A percentile compares a stretch with the other conserved stretches of the same genome.
Evolutionary conservation across 2,329 filamentous ascomycete genomes (phyloP).

Genomic region (Cylindrodendrum hubeiense): DNA sequence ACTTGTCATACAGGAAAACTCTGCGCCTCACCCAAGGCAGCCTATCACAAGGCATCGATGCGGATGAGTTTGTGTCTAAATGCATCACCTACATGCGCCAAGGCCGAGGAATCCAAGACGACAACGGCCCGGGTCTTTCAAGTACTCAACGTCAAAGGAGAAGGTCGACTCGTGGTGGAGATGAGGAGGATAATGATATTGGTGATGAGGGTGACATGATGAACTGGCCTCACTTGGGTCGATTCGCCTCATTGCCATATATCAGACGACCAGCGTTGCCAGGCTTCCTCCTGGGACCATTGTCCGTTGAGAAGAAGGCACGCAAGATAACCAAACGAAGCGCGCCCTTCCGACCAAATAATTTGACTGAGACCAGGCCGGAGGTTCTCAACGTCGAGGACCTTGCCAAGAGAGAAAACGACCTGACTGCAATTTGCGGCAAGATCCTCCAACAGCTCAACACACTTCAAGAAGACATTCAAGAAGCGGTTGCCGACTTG

Average conservation of each 20-base stretch:
- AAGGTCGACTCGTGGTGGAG: conserved; percentile 49
- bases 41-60: conserved; percentile 80
- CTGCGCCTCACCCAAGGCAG: conserved; percentile 80
- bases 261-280: conserved; percentile 81
- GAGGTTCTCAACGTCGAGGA: conserved; percentile 82
- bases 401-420: conserved; percentile 81
- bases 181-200: conserved; percentile 69
- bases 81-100: conserved; percentile 89
- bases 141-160: conserved; percentile 62
- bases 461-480: conserved; percentile 59
- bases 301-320: conserved; percentile 88
- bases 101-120: conserved; percentile 67
- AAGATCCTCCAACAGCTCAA: conserved; percentile 76
- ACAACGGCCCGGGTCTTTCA: conserved; percentile 63
- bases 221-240: conserved; percentile 89
- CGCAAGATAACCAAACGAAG: conserved; percentile 78
- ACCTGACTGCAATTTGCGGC: conserved; percentile 82
- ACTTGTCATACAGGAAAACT: conserved; percentile 84
- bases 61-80: conserved; percentile 93
- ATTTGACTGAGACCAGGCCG: conserved; percentile 78
- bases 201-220: conserved; percentile 82
- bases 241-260: conserved; percentile 78
- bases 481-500: conserved; percentile 58
- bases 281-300: conserved; percentile 87
- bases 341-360: conserved; percentile 76